These are phyloP conservation scores for Plasmodium vivax DNA, from an alignment of 169 alveolate genomes.

Conservation along the genomic window DNA sequence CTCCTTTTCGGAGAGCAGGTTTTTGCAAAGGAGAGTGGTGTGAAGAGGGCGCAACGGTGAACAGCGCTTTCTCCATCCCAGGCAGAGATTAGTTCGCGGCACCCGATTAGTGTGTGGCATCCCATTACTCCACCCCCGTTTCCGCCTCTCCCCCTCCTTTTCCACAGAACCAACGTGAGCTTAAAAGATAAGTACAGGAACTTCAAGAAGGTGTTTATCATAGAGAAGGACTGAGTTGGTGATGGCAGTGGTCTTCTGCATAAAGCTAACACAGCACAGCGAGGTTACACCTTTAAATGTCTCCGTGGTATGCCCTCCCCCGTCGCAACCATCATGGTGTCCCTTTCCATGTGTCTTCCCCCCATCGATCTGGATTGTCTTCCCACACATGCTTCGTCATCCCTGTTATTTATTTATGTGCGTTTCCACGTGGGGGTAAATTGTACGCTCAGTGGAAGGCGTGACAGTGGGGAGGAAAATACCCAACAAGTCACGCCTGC, in stretches of 20 bases:
- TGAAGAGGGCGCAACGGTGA: background rate
- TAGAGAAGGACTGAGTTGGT: conserved; percentile 16
- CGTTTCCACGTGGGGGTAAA: background rate
- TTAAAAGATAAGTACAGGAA: conserved; percentile 38
- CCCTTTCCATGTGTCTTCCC: background rate
- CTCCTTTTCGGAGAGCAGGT: conserved; percentile 25
- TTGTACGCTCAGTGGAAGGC: background rate
- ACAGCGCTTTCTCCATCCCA: background rate
- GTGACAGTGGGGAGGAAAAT: too few relatives aligned
- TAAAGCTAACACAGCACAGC: background rate
- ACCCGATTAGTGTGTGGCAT: background rate
- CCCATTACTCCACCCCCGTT: too few relatives aligned
- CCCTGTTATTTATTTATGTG: background rate
- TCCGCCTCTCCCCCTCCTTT: background rate
- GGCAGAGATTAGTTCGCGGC: background rate
- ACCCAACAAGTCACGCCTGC: background rate
- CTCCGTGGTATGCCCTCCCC: background rate
- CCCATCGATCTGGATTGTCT: background rate
- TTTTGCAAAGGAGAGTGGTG: background rate
- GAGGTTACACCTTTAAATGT: background rate
- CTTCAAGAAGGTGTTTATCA: conserved; percentile 39
- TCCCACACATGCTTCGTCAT: background rate
- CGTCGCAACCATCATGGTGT: background rate
- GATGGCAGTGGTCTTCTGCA: background rate
- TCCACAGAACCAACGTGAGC: conserved; percentile 16